Evolutionary conservation across 2,329 filamentous ascomycete genomes (phyloP).

Genomic region (Gyromitra esculenta): DNA sequence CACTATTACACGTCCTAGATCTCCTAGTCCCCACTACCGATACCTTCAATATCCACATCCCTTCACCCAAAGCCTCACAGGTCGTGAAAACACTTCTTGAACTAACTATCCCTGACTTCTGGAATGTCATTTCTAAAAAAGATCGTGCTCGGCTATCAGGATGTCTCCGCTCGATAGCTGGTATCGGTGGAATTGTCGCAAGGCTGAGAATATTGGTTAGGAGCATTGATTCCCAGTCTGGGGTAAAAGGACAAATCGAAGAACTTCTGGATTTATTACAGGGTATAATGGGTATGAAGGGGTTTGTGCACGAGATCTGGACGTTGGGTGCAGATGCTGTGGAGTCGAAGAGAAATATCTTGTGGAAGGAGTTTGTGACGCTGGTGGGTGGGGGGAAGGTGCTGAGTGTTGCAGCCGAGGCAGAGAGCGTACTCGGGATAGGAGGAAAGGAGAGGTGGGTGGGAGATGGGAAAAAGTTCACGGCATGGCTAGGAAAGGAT

Average conservation of each 20-base stretch:
- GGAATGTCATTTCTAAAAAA: constrained; percentile 69
- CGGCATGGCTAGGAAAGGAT: constrained; percentile 75
- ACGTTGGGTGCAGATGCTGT: constrained; percentile 56
- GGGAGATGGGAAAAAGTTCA: constrained; percentile 71
- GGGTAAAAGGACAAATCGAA: constrained; percentile 57
- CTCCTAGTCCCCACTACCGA: constrained; percentile 17
- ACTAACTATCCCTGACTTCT: constrained; percentile 82
- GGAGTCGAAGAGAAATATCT: constrained; percentile 64
- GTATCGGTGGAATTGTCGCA: constrained; percentile 79
- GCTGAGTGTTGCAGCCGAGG: constrained; percentile 68
- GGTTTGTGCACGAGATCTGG: constrained; percentile 55
- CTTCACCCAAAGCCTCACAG: constrained; percentile 62
- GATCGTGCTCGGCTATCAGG: constrained; percentile 67
- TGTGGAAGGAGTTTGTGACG: constrained; percentile 72
- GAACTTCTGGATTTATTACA: constrained; percentile 63
- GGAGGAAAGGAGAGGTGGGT: constrained; percentile 67
- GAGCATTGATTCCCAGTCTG: constrained; percentile 56
- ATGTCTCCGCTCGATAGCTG: constrained; percentile 77
- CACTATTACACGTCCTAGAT: constrained; percentile 26
- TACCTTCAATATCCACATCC: constrained; percentile 34
- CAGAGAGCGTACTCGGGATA: constrained; percentile 60
- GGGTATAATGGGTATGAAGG: constrained; percentile 49
- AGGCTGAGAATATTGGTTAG: constrained; percentile 66
- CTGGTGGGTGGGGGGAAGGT: constrained; percentile 71
- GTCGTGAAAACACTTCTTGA: constrained; percentile 79